phyloP scores from a whole-genome alignment of 2,329 filamentous ascomycete genomes.

The Lomentospora prolificans region DNA sequence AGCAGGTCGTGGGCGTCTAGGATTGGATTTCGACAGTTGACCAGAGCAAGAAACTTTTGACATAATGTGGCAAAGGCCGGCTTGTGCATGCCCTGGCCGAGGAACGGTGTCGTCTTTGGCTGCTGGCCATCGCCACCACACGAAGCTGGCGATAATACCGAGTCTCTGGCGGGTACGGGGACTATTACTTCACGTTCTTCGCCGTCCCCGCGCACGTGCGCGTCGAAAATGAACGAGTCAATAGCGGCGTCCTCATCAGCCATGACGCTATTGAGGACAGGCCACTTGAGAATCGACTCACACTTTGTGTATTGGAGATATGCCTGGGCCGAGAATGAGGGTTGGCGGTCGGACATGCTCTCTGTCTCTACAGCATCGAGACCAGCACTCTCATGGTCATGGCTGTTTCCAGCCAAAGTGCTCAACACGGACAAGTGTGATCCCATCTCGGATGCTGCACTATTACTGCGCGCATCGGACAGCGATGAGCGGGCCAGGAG shows the following conservation, averaged over 20 bases:
- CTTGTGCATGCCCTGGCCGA: conserved; percentile 4
- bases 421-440: background rate
- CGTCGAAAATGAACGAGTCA: conserved; percentile 11
- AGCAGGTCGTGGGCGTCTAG: conserved; percentile 15
- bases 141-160: conserved; percentile 2
- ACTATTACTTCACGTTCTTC: background rate
- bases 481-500: background rate
- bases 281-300: conserved; percentile 12
- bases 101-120: background rate
- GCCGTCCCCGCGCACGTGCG: conserved; percentile 2
- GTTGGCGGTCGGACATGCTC: background rate
- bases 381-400: background rate
- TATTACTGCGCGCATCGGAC: background rate
- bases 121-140: background rate
- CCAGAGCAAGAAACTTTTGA: conserved; percentile 13
- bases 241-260: conserved; percentile 7
- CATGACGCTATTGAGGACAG: conserved; percentile 9
- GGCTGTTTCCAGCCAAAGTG: background rate
- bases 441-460: background rate
- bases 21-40: conserved; percentile 16
- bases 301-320: conserved; percentile 9
- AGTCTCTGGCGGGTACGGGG: background rate
- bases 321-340: background rate
- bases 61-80: conserved; percentile 10
- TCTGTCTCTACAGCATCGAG: background rate